phyloP scores from a whole-genome alignment of 2,329 filamentous ascomycete species.

The Xylariaceae sp. region DNA sequence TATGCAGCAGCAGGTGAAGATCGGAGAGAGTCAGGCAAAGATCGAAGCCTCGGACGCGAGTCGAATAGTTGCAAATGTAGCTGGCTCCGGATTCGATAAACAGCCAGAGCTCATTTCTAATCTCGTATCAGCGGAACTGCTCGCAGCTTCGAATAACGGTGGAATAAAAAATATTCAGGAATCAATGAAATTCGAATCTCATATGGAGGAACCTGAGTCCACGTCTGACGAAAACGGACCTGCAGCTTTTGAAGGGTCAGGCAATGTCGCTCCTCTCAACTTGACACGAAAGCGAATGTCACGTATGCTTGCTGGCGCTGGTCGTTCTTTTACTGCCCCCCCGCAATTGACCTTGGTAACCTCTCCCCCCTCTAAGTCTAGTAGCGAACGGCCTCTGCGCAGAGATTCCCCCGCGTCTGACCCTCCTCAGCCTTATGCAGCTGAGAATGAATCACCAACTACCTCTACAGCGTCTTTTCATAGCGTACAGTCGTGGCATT shows the following conservation, averaged over 20 bases:
- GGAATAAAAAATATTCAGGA: no score
- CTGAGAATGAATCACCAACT: slow-evolving; percentile 40
- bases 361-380: slow-evolving; percentile 31
- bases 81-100: no score
- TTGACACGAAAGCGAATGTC: slow-evolving; percentile 27
- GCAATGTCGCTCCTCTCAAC: slow-evolving; percentile 25
- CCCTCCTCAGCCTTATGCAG: slow-evolving; percentile 19
- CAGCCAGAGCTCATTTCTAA: no score
- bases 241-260: slow-evolving; percentile 27
- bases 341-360: slow-evolving; percentile 40
- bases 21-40: no score
- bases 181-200: no score
- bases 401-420: slow-evolving; percentile 17
- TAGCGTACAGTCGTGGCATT: slow-evolving; percentile 50
- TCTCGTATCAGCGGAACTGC: no score
- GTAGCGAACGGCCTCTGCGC: slow-evolving; percentile 17
- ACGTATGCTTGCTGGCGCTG: slow-evolving; percentile 30
- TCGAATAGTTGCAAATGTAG: no score
- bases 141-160: no score
- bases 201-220: background rate
- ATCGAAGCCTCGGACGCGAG: no score
- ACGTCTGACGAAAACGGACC: slow-evolving; percentile 14
- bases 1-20: no score
- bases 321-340: slow-evolving; percentile 36
- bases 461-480: slow-evolving; percentile 52